Base-by-base conservation (phyloP, 2,329 filamentous ascomycete species). In the Zasmidium citrigriseum region DNA sequence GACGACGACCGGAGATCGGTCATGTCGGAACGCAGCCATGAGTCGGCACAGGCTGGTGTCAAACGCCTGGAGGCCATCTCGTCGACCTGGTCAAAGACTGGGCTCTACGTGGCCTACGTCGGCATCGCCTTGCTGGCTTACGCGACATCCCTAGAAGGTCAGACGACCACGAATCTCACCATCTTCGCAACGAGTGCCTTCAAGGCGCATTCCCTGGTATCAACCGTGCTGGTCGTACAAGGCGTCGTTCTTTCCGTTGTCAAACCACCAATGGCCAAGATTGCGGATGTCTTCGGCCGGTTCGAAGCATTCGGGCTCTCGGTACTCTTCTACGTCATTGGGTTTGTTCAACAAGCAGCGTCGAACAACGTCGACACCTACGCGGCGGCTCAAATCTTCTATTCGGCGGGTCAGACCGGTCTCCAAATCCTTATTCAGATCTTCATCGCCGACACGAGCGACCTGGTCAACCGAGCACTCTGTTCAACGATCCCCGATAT, bases 151-250 rank as follows among this genome's bases (percentile, higher is more conserved):
- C 78, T 89, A 18, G 86, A 89, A 70, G 80, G 81, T 16, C 86
- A 89, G 68, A 85, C 84, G 9, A 86, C 86, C 1, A 80, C 79
- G 53, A 82, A 84, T 9, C 75, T 89, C 49, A 81, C 82, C 16
- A 82, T 83, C 21, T 89, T 85, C 75, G 86, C 88, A 25, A 89
- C 87, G 1, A 89, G 86, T 58, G 79, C 82, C 2, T 90, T 89
- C 68, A 77, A 77, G 41, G 78, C 81, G 50, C 88, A 89, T 68
- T 87, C 86, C 12, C 77, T 90, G 29, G 78, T 88, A 45, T 85
- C 86, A 16, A 88, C 86, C 0, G 83, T 89, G 22, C 78, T 82
- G 24, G 85, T 88, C 11, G 81, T 89, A 9, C 84, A 87, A 60
- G 82, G 83, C 65, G 83, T 88, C 3, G 85, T 89, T 16, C 83